Evolutionary conservation across 2,329 filamentous ascomycete species (phyloP).

Genomic region (Phialophora tarda): DNA sequence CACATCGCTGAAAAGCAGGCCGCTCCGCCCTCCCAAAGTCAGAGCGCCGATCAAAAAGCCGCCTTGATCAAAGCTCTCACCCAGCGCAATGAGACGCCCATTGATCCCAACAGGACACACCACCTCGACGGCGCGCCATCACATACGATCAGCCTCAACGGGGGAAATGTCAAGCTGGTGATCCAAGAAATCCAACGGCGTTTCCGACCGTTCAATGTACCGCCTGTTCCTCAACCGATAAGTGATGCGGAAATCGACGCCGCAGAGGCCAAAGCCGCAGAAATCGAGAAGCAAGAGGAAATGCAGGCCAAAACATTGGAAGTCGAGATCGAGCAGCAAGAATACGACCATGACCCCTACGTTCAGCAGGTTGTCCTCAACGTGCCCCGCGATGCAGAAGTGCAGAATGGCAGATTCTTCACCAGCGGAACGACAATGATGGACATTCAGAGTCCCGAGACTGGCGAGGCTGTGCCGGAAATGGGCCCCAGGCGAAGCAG

Average conservation of each 20-base stretch:
- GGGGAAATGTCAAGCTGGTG: conserved; percentile 66
- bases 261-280: conserved; percentile 48
- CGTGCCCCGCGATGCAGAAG: conserved; percentile 55
- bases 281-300: conserved; percentile 42
- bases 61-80: conserved; percentile 47
- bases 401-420: conserved; percentile 59
- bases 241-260: conserved; percentile 49
- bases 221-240: conserved; percentile 75
- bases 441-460: conserved; percentile 27
- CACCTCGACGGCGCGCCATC: conserved; percentile 54
- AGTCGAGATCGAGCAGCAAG: conserved; percentile 35
- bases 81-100: conserved; percentile 41
- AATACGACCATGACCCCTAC: conserved; percentile 32
- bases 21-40: conserved; percentile 64
- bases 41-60: conserved; percentile 54
- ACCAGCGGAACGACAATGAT: conserved; percentile 42
- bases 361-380: conserved; percentile 55
- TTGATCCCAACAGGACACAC: conserved; percentile 43
- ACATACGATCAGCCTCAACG: conserved; percentile 45
- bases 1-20: conserved; percentile 46
- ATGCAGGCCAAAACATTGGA: conserved; percentile 42
- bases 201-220: conserved; percentile 81
- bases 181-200: conserved; percentile 71
- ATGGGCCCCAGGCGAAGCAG: conserved; percentile 16
- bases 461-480: conserved; percentile 13